These are phyloP conservation scores for Colletotrichum godetiae DNA, from an alignment of 2,329 filamentous ascomycete genomes.

Conservation along the genomic window DNA sequence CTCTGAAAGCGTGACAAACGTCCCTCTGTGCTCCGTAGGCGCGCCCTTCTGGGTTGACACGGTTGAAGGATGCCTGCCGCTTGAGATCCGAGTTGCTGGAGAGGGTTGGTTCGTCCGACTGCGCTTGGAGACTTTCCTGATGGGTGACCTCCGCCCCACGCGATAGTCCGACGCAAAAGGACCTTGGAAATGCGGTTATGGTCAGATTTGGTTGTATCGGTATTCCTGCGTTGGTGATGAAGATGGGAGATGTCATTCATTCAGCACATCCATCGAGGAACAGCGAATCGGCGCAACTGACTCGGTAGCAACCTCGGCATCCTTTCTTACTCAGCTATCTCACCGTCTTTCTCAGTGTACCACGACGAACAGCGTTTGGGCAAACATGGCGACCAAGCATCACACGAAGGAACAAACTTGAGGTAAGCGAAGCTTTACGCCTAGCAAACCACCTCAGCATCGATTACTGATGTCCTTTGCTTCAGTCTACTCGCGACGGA, in stretches of 20 bases:
- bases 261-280: neutral
- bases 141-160: neutral
- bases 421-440: neutral
- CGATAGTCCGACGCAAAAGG: conserved; percentile 21
- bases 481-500: neutral
- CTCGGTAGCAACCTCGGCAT: conserved; percentile 19
- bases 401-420: neutral
- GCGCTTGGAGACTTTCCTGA: conserved; percentile 8
- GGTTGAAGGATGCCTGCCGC: neutral
- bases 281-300: conserved; percentile 8
- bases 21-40: neutral
- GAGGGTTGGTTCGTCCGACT: conserved; percentile 2
- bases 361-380: neutral
- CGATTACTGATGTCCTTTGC: neutral
- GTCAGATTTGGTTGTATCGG: neutral
- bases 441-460: neutral
- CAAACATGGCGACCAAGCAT: neutral
- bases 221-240: neutral
- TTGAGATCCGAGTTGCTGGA: conserved; percentile 21
- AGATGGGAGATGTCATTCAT: neutral
- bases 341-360: neutral
- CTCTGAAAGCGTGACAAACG: conserved; percentile 2
- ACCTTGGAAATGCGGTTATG: neutral
- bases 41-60: neutral
- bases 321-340: neutral